Evolutionary conservation across 2,329 filamentous ascomycete species (phyloP).

Genomic region (Exophiala sp.): DNA sequence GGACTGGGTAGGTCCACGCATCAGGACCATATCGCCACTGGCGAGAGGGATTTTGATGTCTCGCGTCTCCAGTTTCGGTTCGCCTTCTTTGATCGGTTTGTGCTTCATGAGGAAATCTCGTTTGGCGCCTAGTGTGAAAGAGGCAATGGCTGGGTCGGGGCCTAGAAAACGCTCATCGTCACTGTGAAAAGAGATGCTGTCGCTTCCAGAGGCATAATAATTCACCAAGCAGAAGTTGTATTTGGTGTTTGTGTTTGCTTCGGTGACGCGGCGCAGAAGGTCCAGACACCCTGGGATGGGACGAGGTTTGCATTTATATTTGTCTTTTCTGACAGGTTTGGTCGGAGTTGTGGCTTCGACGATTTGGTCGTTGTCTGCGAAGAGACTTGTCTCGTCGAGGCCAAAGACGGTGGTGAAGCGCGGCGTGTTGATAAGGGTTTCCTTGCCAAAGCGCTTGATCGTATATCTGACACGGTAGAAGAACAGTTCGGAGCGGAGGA

Average conservation of each 20-base stretch:
- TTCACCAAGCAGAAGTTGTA: constrained; percentile 82
- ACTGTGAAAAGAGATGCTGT: constrained; percentile 76
- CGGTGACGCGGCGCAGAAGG: constrained; percentile 58
- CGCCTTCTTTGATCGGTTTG: constrained; percentile 53
- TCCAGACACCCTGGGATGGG: constrained; percentile 70
- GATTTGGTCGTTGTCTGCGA: constrained; percentile 34
- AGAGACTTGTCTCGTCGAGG: constrained; percentile 61
- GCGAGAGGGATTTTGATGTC: constrained; percentile 54
- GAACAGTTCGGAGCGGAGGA: constrained; percentile 66
- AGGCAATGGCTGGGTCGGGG: constrained; percentile 66
- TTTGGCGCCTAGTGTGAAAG: constrained; percentile 67
- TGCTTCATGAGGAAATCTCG: constrained; percentile 78
- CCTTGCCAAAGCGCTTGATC: constrained; percentile 62
- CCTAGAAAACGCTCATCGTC: constrained; percentile 79
- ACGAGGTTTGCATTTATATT: constrained; percentile 61
- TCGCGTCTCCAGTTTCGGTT: constrained; percentile 35
- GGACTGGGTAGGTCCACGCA: constrained; percentile 70
- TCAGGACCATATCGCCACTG: constrained; percentile 74
- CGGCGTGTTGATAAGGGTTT: constrained; percentile 61
- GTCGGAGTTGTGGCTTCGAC: constrained; percentile 28
- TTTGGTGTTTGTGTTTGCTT: constrained; percentile 61
- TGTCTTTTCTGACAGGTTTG: constrained; percentile 40
- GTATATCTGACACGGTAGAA: constrained; percentile 74
- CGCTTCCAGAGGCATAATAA: constrained; percentile 73
- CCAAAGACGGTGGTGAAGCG: constrained; percentile 62